These are phyloP conservation scores for Oropetium thomaeum DNA, from an alignment of 176 grass and related monocot genomes.

Conservation along the genomic window DNA sequence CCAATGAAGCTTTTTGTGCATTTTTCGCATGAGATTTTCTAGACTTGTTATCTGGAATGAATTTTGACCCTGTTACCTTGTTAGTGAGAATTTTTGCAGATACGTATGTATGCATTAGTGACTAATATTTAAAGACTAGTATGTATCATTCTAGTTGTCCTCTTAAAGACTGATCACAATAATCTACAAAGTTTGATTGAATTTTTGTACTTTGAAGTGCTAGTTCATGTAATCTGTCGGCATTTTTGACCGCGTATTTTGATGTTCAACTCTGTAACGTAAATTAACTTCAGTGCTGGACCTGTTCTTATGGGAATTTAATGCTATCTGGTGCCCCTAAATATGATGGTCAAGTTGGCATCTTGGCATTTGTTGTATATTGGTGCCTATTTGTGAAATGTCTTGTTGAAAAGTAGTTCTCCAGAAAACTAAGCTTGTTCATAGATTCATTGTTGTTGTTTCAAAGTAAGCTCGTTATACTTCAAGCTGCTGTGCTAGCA, in stretches of 20 bases:
- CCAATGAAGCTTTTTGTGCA: not conserved
- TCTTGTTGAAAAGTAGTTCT: not conserved
- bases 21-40: not conserved
- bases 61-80: too few relatives aligned
- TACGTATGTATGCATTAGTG: too few relatives aligned
- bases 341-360: not conserved
- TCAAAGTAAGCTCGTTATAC: not conserved
- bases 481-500: not conserved
- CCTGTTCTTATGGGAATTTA: not conserved
- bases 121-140: too few relatives aligned
- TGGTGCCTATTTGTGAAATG: not conserved
- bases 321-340: slow-evolving; percentile 13
- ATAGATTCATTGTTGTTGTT: not conserved
- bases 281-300: not conserved
- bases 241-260: not conserved
- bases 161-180: not conserved
- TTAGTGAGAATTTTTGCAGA: not conserved
- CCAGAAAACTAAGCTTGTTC: not conserved
- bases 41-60: too few relatives aligned
- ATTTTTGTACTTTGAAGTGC: not conserved
- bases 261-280: not conserved
- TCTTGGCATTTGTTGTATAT: not conserved
- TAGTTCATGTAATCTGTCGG: not conserved
- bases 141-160: too few relatives aligned
- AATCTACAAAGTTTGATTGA: not conserved